Percentiles rank a stretch among this genome's conserved stretches.
phyloP scores from a whole-genome alignment of 805 yeast species.

The Candida argentea region DNA sequence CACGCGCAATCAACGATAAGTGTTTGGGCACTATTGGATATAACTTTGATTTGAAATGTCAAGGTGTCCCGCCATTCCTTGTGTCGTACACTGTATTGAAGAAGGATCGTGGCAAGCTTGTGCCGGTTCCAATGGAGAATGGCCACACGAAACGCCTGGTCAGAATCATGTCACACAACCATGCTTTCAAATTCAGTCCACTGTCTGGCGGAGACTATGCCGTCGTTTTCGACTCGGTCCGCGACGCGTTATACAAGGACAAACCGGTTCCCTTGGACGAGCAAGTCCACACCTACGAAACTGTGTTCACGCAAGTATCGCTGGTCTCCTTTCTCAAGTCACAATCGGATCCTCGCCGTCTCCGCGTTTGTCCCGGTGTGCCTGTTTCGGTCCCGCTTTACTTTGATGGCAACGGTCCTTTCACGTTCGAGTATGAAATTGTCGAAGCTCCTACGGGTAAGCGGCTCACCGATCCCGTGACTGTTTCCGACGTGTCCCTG shows the following conservation, averaged over 20 bases:
- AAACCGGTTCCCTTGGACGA: conserved; percentile 23
- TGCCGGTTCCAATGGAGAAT: conserved; percentile 21
- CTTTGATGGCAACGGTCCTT: conserved; percentile 77
- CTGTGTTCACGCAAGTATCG: conserved; percentile 66
- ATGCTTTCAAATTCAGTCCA: conserved; percentile 58
- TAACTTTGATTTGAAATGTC: conserved; percentile 50
- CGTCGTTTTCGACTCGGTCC: conserved; percentile 54
- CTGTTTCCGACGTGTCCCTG: conserved; percentile 20
- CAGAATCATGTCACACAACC: conserved; percentile 13
- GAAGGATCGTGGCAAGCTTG: conserved; percentile 19
- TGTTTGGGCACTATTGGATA: conserved; percentile 91
- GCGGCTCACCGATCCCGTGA: conserved; percentile 15
- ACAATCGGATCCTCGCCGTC: no score
- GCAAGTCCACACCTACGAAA: conserved; percentile 45
- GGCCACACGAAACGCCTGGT: conserved; percentile 20
- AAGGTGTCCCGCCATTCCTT: conserved; percentile 78
- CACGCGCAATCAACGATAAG: conserved; percentile 63
- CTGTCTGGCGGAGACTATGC: conserved; percentile 72
- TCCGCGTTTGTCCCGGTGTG: conserved; percentile 24
- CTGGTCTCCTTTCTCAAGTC: conserved; percentile 19
- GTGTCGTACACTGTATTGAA: conserved; percentile 54
- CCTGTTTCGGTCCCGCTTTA: conserved; percentile 36
- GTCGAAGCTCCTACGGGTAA: conserved; percentile 30
- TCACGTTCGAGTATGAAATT: conserved; percentile 57
- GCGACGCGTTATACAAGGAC: conserved; percentile 50